Evolutionary conservation across 352 stramenopile genomes (phyloP), one percentile per base, ranked within the genome.

Genomic region (Phytophthora fragariaefolia): DNA sequence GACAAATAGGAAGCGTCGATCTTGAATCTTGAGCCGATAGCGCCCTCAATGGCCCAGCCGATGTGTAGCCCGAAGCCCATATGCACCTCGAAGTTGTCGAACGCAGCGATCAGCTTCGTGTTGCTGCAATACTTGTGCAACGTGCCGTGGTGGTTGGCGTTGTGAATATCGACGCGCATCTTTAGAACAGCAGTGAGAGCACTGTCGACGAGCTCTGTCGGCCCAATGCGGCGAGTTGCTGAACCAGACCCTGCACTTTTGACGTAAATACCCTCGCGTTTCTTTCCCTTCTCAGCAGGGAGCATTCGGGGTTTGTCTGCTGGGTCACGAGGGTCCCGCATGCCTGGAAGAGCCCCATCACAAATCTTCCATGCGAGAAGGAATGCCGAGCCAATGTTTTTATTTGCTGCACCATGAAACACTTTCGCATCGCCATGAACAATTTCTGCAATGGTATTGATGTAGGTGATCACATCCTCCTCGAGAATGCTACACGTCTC

Each of bases 1-100:
- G 94, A 99, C 1, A 99, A 74, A 63, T 99, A 99, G 1, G 96
- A 99, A 26, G 97, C 97, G 78, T 99, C 97, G 49, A 99, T 98
- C 74, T 99, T 99, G 83, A 98, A 98, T 26, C 94, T 74, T 17
- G 93, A 98, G 24, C 98, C 98, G 56, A 99, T 98, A 1, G 97
- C 96, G 23, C 98, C 98, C 81, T 99, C 98, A 40, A 99, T 99
- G 0, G 97, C 97, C 98, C 98, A 99, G 13, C 98, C 97, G 17
- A 98, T 92, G 69, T 99, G 97, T 50, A 99, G 80, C 0, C 98
- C 98, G 79, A 99, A 99, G 56, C 97, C 95, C 52, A 99, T 75
- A 55, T 97, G 86, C 3, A 99, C 92, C 27, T 97, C 87, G 71
- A 98, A 99, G 60, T 89, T 81, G 28, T 91, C 91, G 58, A 97